A percentile compares a stretch with the other conserved stretches of the same genome.
These are phyloP conservation scores for Mycena vulgaris DNA, from an alignment of 768 basidiomycete species.

Conservation along the genomic window DNA sequence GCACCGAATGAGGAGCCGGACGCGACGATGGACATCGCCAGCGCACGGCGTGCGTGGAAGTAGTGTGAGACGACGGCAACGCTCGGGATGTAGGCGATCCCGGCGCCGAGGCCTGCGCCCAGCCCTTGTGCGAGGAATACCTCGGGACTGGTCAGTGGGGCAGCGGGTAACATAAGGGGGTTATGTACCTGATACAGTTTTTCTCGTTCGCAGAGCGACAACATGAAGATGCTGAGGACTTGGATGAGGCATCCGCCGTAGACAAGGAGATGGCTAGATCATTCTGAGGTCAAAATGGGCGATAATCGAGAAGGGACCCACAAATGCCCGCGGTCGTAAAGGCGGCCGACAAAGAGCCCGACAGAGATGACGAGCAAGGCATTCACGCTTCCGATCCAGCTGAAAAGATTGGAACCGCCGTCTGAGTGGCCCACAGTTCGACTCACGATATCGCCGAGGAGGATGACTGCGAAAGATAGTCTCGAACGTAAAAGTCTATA, in stretches of 20 bases:
- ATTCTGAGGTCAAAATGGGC: background rate
- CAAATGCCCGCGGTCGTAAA: constrained; percentile 67
- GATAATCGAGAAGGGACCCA: constrained; percentile 30
- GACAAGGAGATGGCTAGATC: constrained; percentile 48
- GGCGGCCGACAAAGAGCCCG: constrained; percentile 57
- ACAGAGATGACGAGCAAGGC: constrained; percentile 58
- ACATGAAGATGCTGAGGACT: constrained; percentile 59
- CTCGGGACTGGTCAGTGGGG: too few species aligned
- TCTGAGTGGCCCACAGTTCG: background rate
- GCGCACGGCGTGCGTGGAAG: constrained; percentile 43
- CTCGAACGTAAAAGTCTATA: constrained; percentile 53
- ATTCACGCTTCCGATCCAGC: constrained; percentile 63
- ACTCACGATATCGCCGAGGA: constrained; percentile 55
- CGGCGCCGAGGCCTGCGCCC: background rate
- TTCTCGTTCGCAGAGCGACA: constrained; percentile 59
- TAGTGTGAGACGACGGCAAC: constrained; percentile 14
- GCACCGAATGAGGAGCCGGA: constrained; percentile 64
- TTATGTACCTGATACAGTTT: constrained; percentile 58
- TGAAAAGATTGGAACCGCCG: constrained; percentile 28
- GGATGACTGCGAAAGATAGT: constrained; percentile 51
- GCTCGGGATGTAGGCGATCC: constrained; percentile 2
- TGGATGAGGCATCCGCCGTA: constrained; percentile 54
- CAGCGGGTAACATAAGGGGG: constrained; percentile 12
- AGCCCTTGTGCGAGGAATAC: constrained; percentile 18
- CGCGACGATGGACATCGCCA: constrained; percentile 64